Conservation (phyloP, 305 asterid genomes). For the Fraxinus angustifolia region DNA sequence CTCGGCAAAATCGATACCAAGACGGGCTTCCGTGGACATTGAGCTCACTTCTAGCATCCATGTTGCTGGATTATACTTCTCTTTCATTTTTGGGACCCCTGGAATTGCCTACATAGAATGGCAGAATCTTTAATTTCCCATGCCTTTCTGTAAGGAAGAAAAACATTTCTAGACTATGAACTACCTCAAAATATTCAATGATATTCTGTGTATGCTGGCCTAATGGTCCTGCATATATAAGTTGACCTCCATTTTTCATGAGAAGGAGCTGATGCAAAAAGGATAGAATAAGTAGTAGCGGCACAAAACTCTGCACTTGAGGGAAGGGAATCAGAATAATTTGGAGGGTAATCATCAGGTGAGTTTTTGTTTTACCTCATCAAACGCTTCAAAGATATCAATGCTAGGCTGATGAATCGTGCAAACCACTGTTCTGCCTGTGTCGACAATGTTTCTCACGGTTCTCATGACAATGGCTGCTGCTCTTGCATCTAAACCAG, state of each 20-base stretch:
- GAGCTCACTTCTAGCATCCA: conserved; percentile 77
- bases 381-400: conserved; percentile 66
- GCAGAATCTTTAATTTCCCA: background rate
- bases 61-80: conserved; percentile 61
- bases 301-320: background rate
- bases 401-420: conserved; percentile 71
- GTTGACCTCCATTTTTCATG: conserved; percentile 62
- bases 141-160: background rate
- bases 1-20: conserved; percentile 65
- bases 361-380: conserved; percentile 37
- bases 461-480: conserved; percentile 79
- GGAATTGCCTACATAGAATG: conserved; percentile 38
- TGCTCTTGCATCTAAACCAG: conserved; percentile 80
- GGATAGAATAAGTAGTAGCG: background rate
- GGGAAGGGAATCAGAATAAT: background rate
- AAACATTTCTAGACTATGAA: background rate
- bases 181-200: conserved; percentile 59
- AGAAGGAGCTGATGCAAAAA: conserved; percentile 42
- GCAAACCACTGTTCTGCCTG: conserved; percentile 72
- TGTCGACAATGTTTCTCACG: conserved; percentile 65
- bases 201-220: conserved; percentile 45
- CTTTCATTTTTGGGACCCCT: conserved; percentile 46
- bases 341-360: background rate
- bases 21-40: conserved; percentile 41
- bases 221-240: conserved; percentile 57